These are phyloP conservation scores for Starmerella asiatica DNA, from an alignment of 805 yeast species.

Conservation along the genomic window DNA sequence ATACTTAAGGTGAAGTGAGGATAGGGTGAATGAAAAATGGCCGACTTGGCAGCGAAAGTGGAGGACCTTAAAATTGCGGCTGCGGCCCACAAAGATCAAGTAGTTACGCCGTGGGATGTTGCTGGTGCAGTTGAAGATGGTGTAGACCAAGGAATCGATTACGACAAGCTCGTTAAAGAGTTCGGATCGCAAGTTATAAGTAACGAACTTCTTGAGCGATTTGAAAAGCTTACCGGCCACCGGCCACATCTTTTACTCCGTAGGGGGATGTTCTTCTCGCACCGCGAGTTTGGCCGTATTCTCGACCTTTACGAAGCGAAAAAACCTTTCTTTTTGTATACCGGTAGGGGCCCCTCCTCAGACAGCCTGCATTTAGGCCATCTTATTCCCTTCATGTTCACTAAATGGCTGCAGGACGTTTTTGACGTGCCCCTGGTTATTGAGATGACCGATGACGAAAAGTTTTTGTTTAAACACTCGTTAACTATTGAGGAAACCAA, in stretches of 20 bases:
- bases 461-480: constrained; percentile 84
- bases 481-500: constrained; percentile 82
- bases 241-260: constrained; percentile 82
- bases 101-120: constrained; percentile 95
- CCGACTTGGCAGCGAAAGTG: constrained; percentile 18
- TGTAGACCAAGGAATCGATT: constrained; percentile 77
- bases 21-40: constrained; percentile 8
- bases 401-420: constrained; percentile 96
- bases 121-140: constrained; percentile 98
- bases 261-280: constrained; percentile 86
- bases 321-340: constrained; percentile 86
- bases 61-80: constrained; percentile 11
- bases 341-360: constrained; percentile 94
- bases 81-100: constrained; percentile 29
- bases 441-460: constrained; percentile 93
- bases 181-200: constrained; percentile 74
- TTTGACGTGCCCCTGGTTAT: constrained; percentile 91
- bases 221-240: constrained; percentile 71
- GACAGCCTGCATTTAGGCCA: constrained; percentile 95
- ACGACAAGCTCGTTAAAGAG: constrained; percentile 69
- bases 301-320: constrained; percentile 86
- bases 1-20: too few relatives aligned
- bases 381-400: constrained; percentile 86
- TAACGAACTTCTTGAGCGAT: constrained; percentile 58
- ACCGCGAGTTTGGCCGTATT: constrained; percentile 51